phyloP scores from a whole-genome alignment of 345 rosid species.

The Luvunga scandens region DNA sequence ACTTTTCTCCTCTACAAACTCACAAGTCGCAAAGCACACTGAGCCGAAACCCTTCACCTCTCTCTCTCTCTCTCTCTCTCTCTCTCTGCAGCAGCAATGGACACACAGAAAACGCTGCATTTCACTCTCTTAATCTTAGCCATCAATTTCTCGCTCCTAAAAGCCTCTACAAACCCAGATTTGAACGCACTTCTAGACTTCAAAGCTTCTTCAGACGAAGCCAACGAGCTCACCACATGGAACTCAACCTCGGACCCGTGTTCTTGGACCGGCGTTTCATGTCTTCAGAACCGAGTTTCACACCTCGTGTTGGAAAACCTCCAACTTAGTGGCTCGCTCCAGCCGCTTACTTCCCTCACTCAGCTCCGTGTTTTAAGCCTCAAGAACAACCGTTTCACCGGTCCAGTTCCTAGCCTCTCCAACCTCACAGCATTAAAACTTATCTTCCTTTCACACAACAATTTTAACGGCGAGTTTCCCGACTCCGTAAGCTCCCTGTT shows the following conservation, averaged over 20 bases:
- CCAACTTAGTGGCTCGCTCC: conserved; percentile 52
- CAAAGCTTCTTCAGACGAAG: conserved; percentile 53
- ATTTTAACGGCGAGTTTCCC: conserved; percentile 68
- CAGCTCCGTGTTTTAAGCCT: conserved; percentile 81
- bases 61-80: not conserved
- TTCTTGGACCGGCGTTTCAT: conserved; percentile 69
- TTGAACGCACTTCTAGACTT: conserved; percentile 46
- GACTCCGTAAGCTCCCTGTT: conserved; percentile 39
- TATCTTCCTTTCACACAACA: conserved; percentile 68
- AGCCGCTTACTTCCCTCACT: conserved; percentile 49
- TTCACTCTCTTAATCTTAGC: not conserved
- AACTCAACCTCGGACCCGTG: conserved; percentile 53
- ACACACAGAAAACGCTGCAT: conserved; percentile 19
- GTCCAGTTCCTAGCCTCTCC: conserved; percentile 62
- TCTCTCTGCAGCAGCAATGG: conserved; percentile 42
- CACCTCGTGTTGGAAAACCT: conserved; percentile 71
- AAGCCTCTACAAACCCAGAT: conserved; percentile 46
- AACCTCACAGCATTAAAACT: conserved; percentile 70
- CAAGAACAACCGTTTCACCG: conserved; percentile 59
- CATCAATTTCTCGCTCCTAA: conserved; percentile 13
- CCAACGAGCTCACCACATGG: conserved; percentile 60
- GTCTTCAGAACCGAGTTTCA: conserved; percentile 54
- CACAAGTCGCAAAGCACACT: not conserved
- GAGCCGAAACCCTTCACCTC: not conserved
- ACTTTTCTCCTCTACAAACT: not conserved